phyloP scores from a whole-genome alignment of 208 protist genomes.

The Tritrichomonas foetus region DNA sequence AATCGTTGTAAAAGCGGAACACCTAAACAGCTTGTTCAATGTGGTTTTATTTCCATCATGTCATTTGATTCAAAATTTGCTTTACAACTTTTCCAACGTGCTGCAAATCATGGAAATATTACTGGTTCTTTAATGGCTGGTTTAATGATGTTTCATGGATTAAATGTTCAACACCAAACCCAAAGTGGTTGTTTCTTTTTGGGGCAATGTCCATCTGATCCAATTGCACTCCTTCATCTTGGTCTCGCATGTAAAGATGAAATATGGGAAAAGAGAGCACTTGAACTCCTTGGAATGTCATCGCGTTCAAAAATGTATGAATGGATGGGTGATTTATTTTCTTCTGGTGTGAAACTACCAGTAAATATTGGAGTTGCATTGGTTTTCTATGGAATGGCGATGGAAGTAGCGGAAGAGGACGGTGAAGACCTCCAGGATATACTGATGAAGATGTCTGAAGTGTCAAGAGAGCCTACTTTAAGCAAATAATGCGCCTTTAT shows the following conservation, averaged over 20 bases:
- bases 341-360: no score
- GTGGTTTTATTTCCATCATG: background rate
- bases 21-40: background rate
- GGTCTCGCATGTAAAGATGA: background rate
- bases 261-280: background rate
- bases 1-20: background rate
- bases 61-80: background rate
- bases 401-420: no score
- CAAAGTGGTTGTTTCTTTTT: background rate
- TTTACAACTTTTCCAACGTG: background rate
- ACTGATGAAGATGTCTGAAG: no score
- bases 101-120: background rate
- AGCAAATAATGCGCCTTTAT: no score
- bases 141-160: background rate
- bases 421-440: no score
- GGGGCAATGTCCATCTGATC: background rate
- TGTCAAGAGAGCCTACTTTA: no score
- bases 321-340: no score
- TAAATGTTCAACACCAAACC: background rate
- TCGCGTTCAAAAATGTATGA: no score
- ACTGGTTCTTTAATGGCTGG: conserved; percentile 2
- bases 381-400: no score
- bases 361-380: no score
- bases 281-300: no score
- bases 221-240: background rate